Percentiles rank a stretch among this genome's conserved stretches.
Evolutionary conservation across 1,284 basidiomycete genomes (phyloP).

Genomic region (Moniliophthora roreri): DNA sequence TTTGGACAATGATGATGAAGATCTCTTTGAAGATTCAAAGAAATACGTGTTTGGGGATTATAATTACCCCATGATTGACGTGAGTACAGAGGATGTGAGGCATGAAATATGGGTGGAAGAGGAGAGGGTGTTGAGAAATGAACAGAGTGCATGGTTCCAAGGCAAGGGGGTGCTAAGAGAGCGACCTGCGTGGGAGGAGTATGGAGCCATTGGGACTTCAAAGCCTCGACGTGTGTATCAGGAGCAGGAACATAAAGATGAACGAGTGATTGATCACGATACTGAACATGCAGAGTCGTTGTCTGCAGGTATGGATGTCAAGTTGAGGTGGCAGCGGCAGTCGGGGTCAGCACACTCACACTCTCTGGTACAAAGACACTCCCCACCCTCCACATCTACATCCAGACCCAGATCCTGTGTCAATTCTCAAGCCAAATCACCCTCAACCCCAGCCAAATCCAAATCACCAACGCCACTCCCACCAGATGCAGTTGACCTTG

Average conservation of each 20-base stretch:
- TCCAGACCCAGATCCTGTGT: constrained; percentile 21
- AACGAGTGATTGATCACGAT: constrained; percentile 15
- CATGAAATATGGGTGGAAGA: constrained; percentile 70
- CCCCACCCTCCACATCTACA: constrained; percentile 9
- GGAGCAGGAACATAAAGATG: constrained; percentile 20
- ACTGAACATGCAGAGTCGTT: constrained; percentile 4
- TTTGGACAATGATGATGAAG: constrained; percentile 63
- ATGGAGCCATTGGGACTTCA: constrained; percentile 52
- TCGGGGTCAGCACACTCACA: constrained; percentile 15
- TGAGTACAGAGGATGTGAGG: constrained; percentile 72
- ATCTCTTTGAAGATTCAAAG: constrained; percentile 68
- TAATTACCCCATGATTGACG: constrained; percentile 88
- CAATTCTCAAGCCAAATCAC: too few species aligned
- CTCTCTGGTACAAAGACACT: background rate
- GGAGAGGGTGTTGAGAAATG: constrained; percentile 66
- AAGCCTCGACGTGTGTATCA: constrained; percentile 29
- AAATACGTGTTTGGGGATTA: constrained; percentile 87
- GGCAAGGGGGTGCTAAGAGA: constrained; percentile 48
- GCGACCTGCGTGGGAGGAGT: constrained; percentile 48
- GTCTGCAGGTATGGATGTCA: constrained; percentile 32
- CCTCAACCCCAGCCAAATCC: constrained; percentile 25
- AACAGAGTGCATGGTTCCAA: constrained; percentile 64
- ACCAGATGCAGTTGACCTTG: constrained; percentile 76
- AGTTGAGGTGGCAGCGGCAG: constrained; percentile 52
- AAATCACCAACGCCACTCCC: constrained; percentile 50